These are phyloP conservation scores for Monosporascus sp. DNA, from an alignment of 2,329 filamentous ascomycete species.

Conservation along the genomic window DNA sequence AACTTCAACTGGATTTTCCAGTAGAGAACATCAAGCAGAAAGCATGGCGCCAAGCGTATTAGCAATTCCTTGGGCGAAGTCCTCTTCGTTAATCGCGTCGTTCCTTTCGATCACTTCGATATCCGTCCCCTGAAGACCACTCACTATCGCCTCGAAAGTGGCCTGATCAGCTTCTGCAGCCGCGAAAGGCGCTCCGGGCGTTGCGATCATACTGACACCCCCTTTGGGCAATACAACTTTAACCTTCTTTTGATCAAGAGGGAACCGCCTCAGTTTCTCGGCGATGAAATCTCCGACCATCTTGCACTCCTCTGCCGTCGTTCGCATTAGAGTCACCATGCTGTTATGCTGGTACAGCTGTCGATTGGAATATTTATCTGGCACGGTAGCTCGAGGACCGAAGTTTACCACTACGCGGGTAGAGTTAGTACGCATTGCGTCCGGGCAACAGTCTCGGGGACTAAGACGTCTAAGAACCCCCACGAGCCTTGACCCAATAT, in stretches of 20 bases:
- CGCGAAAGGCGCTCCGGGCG: background rate
- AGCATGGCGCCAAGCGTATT: background rate
- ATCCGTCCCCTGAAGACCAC: background rate
- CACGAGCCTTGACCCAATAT: too few species aligned
- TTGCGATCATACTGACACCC: background rate
- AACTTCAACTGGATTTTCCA: too few species aligned
- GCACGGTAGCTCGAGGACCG: constrained; percentile 28
- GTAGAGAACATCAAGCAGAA: background rate
- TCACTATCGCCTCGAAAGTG: background rate
- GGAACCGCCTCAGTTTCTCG: background rate
- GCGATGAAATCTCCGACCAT: background rate
- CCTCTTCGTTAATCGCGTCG: background rate
- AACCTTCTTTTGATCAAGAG: background rate
- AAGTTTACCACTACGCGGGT: constrained; percentile 18
- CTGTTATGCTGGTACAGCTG: constrained; percentile 58
- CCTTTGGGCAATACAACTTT: background rate
- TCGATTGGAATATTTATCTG: constrained; percentile 45
- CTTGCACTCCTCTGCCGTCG: background rate
- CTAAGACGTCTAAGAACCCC: too few species aligned
- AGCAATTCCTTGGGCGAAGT: background rate
- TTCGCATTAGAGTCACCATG: background rate
- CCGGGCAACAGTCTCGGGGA: too few species aligned
- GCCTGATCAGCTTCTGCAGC: background rate
- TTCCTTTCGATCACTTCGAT: background rate
- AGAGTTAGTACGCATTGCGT: too few species aligned